phyloP scores from a whole-genome alignment of 1,284 basidiomycete genomes.

The Melampsora abietis-canadensis region DNA sequence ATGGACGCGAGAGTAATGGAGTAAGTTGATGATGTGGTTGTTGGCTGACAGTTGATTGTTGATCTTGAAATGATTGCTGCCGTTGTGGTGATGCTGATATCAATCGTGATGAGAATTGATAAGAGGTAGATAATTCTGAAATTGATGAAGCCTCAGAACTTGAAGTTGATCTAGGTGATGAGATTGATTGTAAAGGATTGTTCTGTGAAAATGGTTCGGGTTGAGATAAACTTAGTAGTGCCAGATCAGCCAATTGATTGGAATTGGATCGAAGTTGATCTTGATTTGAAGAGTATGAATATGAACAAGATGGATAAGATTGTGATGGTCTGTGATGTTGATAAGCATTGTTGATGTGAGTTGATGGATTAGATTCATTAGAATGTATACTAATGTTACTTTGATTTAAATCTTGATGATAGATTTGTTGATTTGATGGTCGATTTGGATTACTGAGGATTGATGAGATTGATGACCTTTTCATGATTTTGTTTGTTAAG shows the following conservation, averaged over 20 bases:
- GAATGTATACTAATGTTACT: no score
- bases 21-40: not conserved
- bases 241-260: conserved; percentile 22
- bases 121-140: not conserved
- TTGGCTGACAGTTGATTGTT: not conserved
- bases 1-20: not conserved
- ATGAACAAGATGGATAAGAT: no score
- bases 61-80: conserved; percentile 2
- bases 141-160: not conserved
- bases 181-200: not conserved
- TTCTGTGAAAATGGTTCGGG: conserved; percentile 1
- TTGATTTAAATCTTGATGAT: no score
- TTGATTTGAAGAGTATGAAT: conserved; percentile 27
- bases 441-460: no score
- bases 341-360: no score
- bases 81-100: not conserved
- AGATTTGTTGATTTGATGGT: no score
- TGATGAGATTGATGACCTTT: no score
- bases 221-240: conserved; percentile 15
- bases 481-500: no score
- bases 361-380: no score
- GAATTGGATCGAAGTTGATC: conserved; percentile 27
- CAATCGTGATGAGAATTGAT: not conserved
- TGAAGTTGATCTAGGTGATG: not conserved
- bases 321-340: no score